phyloP scores from a whole-genome alignment of 345 rosid species.

The Salix viminalis region DNA sequence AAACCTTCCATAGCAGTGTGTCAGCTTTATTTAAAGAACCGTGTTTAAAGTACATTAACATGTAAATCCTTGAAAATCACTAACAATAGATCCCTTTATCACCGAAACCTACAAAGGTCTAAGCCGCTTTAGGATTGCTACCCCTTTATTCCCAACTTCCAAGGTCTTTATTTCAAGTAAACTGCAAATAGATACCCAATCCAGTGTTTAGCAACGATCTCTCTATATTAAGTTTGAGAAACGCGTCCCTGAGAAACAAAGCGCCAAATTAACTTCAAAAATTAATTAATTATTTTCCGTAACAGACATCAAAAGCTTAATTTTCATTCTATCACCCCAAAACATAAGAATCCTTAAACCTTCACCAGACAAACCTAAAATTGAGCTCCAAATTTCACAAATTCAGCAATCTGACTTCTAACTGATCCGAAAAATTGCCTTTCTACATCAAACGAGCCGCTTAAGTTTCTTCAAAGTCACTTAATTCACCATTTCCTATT shows the following conservation, averaged over 20 bases:
- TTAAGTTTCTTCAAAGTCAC: neutral
- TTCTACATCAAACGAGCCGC: neutral
- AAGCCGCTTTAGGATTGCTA: neutral
- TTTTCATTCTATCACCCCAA: neutral
- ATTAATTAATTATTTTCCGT: neutral
- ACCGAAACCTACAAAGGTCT: neutral
- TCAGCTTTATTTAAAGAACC: neutral
- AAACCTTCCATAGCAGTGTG: neutral
- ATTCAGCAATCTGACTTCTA: neutral
- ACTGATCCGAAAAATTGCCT: neutral
- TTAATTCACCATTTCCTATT: neutral
- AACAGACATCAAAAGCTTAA: neutral
- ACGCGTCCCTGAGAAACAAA: neutral
- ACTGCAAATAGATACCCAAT: neutral
- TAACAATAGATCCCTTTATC: neutral
- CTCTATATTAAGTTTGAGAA: neutral
- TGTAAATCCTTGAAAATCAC: neutral
- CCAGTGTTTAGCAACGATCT: neutral
- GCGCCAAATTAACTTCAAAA: neutral
- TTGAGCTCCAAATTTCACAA: neutral
- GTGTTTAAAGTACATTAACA: neutral
- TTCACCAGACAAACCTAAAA: neutral
- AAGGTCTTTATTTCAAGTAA: neutral
- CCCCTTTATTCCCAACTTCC: neutral
- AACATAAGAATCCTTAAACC: neutral